Evolutionary conservation across 768 basidiomycete genomes (phyloP).

Genomic region (Tulasnella sp.): DNA sequence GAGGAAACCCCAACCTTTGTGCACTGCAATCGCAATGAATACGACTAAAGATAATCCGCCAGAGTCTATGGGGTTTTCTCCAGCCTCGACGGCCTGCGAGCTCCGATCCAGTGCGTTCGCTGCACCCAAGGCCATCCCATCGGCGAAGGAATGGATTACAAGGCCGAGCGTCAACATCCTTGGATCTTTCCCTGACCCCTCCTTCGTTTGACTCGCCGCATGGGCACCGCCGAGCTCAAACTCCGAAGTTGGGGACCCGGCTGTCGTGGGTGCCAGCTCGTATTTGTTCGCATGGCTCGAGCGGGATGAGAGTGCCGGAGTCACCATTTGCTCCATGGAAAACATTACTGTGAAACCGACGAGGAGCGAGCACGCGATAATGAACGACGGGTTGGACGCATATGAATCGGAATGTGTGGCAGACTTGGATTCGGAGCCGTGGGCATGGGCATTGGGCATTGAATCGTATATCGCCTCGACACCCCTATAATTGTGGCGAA

Average conservation of each 20-base stretch:
- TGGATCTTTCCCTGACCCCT: conserved; percentile 12
- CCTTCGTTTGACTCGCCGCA: conserved; percentile 8
- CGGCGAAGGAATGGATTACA: conserved; percentile 77
- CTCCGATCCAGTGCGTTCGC: conserved; percentile 18
- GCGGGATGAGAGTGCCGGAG: conserved; percentile 21
- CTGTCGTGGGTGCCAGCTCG: conserved; percentile 26
- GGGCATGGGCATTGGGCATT: conserved; percentile 26
- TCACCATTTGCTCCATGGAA: conserved; percentile 49
- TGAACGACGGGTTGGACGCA: conserved; percentile 35
- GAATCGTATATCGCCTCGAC: conserved; percentile 44
- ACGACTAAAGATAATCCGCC: conserved; percentile 63
- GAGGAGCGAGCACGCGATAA: conserved; percentile 53
- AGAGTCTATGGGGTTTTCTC: too few relatives aligned
- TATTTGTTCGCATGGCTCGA: conserved; percentile 24
- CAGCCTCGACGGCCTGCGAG: conserved; percentile 18
- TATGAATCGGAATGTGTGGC: neutral
- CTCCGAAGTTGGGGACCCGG: conserved; percentile 21
- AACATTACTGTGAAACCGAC: conserved; percentile 40
- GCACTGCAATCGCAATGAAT: conserved; percentile 81
- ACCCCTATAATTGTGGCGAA: conserved; percentile 39
- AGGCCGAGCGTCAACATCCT: conserved; percentile 62
- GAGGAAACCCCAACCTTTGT: conserved; percentile 46
- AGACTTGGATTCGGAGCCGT: neutral
- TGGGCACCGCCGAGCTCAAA: conserved; percentile 28
- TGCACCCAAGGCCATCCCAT: conserved; percentile 86